Evolutionary conservation across 768 basidiomycete genomes (phyloP).

Genomic region (Omphalotus guepiniiformis): DNA sequence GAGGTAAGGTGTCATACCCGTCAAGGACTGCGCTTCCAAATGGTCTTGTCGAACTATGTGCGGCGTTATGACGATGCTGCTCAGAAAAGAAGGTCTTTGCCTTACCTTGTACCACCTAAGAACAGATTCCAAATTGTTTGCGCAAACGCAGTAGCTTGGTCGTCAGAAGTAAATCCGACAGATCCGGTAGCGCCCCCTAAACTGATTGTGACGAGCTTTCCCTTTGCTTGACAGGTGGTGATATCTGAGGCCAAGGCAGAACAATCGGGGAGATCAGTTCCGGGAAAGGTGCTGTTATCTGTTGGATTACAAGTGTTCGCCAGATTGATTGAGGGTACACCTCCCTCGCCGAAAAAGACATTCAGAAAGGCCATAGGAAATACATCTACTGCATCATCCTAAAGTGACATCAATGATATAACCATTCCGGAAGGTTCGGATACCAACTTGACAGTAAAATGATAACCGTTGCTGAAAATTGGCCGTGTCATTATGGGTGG

Average conservation of each 20-base stretch:
- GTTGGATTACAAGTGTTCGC: conserved; percentile 68
- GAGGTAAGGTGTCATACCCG: conserved; percentile 39
- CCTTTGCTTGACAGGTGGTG: conserved; percentile 57
- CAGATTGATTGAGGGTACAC: conserved; percentile 60
- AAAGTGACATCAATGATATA: neutral
- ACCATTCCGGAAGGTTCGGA: neutral
- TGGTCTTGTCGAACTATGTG: conserved; percentile 52
- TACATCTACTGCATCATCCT: conserved; percentile 67
- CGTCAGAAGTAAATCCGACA: conserved; percentile 54
- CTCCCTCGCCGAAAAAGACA: conserved; percentile 61
- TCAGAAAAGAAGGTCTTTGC: neutral
- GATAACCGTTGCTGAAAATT: conserved; percentile 59
- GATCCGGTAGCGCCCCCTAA: conserved; percentile 61
- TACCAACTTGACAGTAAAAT: conserved; percentile 57
- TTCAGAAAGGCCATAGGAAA: conserved; percentile 69
- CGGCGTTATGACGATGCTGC: conserved; percentile 22
- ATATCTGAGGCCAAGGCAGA: conserved; percentile 57
- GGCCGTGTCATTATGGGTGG: conserved; percentile 42
- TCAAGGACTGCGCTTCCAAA: conserved; percentile 72
- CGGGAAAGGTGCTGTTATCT: conserved; percentile 54
- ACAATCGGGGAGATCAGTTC: conserved; percentile 61
- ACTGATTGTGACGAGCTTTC: conserved; percentile 56
- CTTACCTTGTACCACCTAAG: conserved; percentile 46
- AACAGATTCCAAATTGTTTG: conserved; percentile 71
- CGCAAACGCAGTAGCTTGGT: conserved; percentile 55